Base-by-base conservation (phyloP, 352 stramenopile species). In the Phytophthora citricola region DNA sequence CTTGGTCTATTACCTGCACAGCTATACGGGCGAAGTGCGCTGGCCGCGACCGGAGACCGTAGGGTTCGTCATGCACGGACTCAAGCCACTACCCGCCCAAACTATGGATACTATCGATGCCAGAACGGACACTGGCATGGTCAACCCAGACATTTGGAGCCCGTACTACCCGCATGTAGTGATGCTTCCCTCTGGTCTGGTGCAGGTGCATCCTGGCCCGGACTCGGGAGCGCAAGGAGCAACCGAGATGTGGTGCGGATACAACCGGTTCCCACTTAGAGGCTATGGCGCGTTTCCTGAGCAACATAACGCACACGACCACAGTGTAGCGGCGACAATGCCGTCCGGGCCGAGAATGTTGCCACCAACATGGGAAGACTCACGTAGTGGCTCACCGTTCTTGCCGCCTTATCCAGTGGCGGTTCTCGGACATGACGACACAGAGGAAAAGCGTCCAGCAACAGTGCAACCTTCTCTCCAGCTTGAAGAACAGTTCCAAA, bases 1-100 rank as follows among this genome's bases (percentile, higher is more conserved):
- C 22, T 55, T 85, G 29, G 52, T 75, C 24, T 93, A 79, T 63
- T 87, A 83, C 29, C 44, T 90, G 47, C 85, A 93, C 56, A 85
- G 63, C 53, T 83, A 90, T 63, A 93, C 85, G 22, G 85, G 85
- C 0, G 85, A 93, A 79, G 81, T 91, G 59, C 77, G 78, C n/a
- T 92, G 82, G 82, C 71, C 76, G 38, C 78, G 69, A 45, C 79
- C 76, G 3, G 71, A 76, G 50, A 70, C 67, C 5, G 66, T 78
- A 15, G 76, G 80, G 41, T 87, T 86, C 27, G 74, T 85, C 59
- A 85, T 81, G 75, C 69, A 83, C 44, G 75, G 71, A 27, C 58
- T 75, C 48, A 79, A 75, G 24, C 70, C 73, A 27, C 43, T 88
- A 24, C 73, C 79, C 31, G 63, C 41, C 10, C 39, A 63, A 0